Conservation (phyloP, 2,329 filamentous ascomycete species). For the Drechslerella dactyloides region DNA sequence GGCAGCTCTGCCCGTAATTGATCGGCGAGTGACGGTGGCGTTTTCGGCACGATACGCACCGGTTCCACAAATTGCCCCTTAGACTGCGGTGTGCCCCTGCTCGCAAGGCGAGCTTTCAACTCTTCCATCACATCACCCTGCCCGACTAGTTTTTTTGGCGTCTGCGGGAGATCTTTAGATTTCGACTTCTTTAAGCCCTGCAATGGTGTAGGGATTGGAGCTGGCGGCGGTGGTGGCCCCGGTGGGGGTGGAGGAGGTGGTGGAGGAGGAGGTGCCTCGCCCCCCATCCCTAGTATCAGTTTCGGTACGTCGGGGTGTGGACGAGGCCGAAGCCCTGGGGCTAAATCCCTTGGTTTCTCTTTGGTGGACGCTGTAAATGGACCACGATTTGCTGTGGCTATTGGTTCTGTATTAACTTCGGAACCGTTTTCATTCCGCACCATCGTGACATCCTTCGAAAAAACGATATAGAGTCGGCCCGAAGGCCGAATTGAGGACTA, state of each 20-base stretch:
- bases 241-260: slow-evolving; percentile 6
- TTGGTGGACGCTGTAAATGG: slow-evolving; percentile 2
- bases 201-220: not conserved
- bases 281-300: slow-evolving; percentile 9
- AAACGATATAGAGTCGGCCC: no score
- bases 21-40: slow-evolving; percentile 3
- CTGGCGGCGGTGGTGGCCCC: not conserved
- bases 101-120: slow-evolving; percentile 7
- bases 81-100: not conserved
- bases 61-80: slow-evolving; percentile 7
- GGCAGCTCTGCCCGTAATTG: slow-evolving; percentile 6
- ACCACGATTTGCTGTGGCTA: not conserved
- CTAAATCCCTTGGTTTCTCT: slow-evolving; percentile 25
- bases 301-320: slow-evolving; percentile 21
- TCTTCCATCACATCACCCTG: slow-evolving; percentile 18
- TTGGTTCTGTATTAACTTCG: not conserved
- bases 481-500: no score
- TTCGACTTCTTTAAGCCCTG: not conserved
- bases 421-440: not conserved
- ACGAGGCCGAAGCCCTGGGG: slow-evolving; percentile 34
- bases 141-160: not conserved
- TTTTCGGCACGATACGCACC: not conserved
- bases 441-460: no score
- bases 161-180: not conserved
- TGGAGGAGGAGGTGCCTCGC: slow-evolving; percentile 6